These are phyloP conservation scores for Melanomma pulvis-pyrius DNA, from an alignment of 495 filamentous ascomycete genomes.

Conservation along the genomic window DNA sequence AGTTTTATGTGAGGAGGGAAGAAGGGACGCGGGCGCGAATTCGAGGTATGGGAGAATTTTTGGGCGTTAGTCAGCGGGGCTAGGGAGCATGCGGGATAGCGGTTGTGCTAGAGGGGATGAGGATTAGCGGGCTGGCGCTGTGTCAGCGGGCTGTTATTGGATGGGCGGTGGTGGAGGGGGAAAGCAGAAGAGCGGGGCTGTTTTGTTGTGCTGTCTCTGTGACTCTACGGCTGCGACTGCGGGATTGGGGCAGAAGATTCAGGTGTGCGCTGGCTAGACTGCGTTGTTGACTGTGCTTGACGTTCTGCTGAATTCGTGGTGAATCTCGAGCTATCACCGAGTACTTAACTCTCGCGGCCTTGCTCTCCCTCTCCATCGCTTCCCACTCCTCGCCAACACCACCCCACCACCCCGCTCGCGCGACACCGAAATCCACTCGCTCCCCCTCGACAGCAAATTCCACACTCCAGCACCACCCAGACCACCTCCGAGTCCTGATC, in stretches of 20 bases:
- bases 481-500: not conserved
- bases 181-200: not conserved
- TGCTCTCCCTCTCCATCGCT: too few species aligned
- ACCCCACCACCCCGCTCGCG: not conserved
- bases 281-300: not conserved
- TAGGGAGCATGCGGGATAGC: not conserved
- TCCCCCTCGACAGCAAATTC: not conserved
- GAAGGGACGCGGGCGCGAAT: constrained; percentile 32
- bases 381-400: not conserved
- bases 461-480: not conserved
- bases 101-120: constrained; percentile 8
- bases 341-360: too few species aligned
- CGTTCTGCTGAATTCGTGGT: not conserved
- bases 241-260: too few species aligned
- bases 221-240: not conserved
- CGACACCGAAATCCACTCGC: not conserved
- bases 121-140: not conserved
- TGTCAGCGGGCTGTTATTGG: not conserved
- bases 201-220: constrained; percentile 2
- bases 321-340: not conserved
- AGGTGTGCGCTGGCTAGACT: not conserved
- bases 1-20: constrained; percentile 60
- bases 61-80: constrained; percentile 15
- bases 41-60: constrained; percentile 9
- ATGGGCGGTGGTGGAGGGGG: not conserved